Percentiles rank a stretch among this genome's conserved stretches.
Conservation (phyloP, 805 yeast genomes). For the Yueomyces sp. region DNA sequence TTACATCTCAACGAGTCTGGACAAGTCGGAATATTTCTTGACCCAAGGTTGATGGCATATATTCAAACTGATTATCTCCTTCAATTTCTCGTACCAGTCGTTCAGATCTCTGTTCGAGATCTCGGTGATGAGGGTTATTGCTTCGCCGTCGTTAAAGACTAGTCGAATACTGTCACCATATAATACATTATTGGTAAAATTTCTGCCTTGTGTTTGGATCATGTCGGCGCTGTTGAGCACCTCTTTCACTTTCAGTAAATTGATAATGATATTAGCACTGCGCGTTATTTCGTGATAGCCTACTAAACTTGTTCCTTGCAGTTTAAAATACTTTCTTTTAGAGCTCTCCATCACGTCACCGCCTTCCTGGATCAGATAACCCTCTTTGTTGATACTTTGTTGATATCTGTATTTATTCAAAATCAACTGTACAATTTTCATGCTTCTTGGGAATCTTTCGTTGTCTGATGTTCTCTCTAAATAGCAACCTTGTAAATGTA, state of each 20-base stretch:
- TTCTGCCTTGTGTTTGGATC: slow-evolving; percentile 30
- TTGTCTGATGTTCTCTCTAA: slow-evolving; percentile 46
- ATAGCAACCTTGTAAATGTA: slow-evolving; percentile 56
- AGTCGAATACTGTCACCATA: slow-evolving; percentile 66
- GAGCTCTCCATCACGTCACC: slow-evolving; percentile 56
- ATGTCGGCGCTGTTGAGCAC: slow-evolving; percentile 23
- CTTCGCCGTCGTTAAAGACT: slow-evolving; percentile 65
- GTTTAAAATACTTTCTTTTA: slow-evolving; percentile 57
- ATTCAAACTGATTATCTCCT: slow-evolving; percentile 41
- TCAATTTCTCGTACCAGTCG: slow-evolving; percentile 53
- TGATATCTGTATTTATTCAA: slow-evolving; percentile 27
- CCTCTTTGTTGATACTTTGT: slow-evolving; percentile 34
- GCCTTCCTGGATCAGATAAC: slow-evolving; percentile 77
- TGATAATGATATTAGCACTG: slow-evolving; percentile 64
- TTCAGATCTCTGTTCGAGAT: slow-evolving; percentile 35
- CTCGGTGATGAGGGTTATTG: slow-evolving; percentile 78
- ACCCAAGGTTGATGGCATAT: slow-evolving; percentile 54
- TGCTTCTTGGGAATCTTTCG: slow-evolving; percentile 61
- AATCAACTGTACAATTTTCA: slow-evolving; percentile 37
- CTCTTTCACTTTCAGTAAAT: slow-evolving; percentile 49
- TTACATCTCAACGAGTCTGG: background rate
- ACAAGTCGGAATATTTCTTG: slow-evolving; percentile 24
- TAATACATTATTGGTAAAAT: slow-evolving; percentile 58
- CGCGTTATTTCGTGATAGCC: slow-evolving; percentile 63
- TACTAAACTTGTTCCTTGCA: slow-evolving; percentile 56